Percentiles rank a stretch among this genome's conserved stretches.
phyloP scores from a whole-genome alignment of 495 filamentous ascomycete species.

The Annulohypoxylon bovei region DNA sequence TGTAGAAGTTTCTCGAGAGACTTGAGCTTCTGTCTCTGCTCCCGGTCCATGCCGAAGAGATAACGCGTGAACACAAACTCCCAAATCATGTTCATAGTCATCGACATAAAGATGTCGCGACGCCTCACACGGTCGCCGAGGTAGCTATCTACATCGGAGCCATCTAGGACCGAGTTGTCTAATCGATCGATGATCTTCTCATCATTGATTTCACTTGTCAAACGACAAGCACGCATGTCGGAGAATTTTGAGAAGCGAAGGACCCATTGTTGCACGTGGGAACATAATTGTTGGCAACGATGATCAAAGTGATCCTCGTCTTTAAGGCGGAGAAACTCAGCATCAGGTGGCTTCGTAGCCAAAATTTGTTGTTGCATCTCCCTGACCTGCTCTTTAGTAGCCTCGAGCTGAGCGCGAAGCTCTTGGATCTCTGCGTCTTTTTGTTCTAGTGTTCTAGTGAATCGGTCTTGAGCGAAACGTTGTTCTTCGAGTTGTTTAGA shows the following conservation, averaged over 20 bases:
- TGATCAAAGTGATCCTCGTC: conserved; percentile 95
- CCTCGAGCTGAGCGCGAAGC: conserved; percentile 79
- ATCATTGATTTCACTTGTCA: conserved; percentile 81
- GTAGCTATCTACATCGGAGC: conserved; percentile 86
- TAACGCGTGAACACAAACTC: conserved; percentile 98
- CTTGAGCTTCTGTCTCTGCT: conserved; percentile 97
- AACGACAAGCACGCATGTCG: conserved; percentile 82
- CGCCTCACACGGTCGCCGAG: conserved; percentile 85
- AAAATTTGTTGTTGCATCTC: conserved; percentile 86
- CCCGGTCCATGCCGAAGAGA: conserved; percentile 96
- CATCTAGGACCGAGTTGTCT: conserved; percentile 93
- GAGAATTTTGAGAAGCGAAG: conserved; percentile 96
- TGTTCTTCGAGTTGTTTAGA: conserved; percentile 71
- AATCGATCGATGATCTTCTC: conserved; percentile 91
- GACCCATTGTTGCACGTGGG: conserved; percentile 95
- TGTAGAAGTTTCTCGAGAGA: conserved; percentile 87
- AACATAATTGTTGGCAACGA: conserved; percentile 92
- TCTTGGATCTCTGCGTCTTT: conserved; percentile 82
- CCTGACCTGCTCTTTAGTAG: conserved; percentile 78
- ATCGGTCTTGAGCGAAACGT: conserved; percentile 65
- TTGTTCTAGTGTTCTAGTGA: conserved; percentile 74
- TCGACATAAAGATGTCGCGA: conserved; percentile 94
- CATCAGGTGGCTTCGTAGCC: conserved; percentile 67
- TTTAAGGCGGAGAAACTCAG: conserved; percentile 78
- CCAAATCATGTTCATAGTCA: conserved; percentile 98